phyloP scores from a whole-genome alignment of 2,329 filamentous ascomycete species.

The Xylaria hypoxylon region DNA sequence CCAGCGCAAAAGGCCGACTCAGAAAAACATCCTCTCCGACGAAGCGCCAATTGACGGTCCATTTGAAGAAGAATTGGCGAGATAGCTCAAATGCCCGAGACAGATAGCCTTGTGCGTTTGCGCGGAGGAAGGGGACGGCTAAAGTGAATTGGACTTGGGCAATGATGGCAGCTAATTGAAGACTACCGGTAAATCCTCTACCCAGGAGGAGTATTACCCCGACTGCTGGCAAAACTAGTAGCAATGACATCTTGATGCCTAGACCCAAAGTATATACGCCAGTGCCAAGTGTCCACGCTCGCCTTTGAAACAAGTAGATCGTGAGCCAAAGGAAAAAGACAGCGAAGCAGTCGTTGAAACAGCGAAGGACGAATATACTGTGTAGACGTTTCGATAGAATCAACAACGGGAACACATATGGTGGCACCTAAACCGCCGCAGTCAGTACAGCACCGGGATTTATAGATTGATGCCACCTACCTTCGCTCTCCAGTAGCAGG shows the following conservation, averaged over 20 bases:
- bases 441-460: background rate
- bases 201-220: conserved; percentile 80
- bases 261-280: conserved; percentile 81
- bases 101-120: conserved; percentile 77
- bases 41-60: conserved; percentile 99
- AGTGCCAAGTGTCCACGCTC: conserved; percentile 78
- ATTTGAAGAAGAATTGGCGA: conserved; percentile 92
- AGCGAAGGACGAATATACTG: conserved; percentile 89
- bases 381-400: conserved; percentile 92
- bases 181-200: conserved; percentile 71
- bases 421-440: conserved; percentile 71
- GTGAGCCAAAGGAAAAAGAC: conserved; percentile 84
- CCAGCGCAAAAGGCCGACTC: conserved; percentile 72
- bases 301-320: conserved; percentile 81
- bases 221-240: conserved; percentile 85
- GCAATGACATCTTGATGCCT: conserved; percentile 93
- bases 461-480: conserved; percentile 55
- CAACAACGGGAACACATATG: conserved; percentile 87
- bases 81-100: conserved; percentile 90
- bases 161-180: conserved; percentile 79
- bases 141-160: conserved; percentile 79
- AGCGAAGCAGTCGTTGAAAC: conserved; percentile 97
- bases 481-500: conserved; percentile 81
- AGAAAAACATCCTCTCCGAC: conserved; percentile 86
- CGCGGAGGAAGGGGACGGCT: conserved; percentile 74